Conservation (phyloP, 495 filamentous ascomycete genomes). For the Daldinia vernicosa region DNA sequence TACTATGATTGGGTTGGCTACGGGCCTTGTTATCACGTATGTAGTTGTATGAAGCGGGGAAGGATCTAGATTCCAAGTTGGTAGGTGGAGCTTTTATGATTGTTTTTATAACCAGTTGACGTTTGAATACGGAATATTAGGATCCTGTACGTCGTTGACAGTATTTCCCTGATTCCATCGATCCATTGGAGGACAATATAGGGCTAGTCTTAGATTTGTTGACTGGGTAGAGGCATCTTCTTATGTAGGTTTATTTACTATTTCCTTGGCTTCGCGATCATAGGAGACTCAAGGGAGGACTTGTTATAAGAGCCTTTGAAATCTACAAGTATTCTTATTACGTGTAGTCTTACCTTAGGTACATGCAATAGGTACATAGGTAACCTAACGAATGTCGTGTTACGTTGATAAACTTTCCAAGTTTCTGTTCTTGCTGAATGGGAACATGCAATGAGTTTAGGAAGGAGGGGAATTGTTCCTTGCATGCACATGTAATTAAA, state of each 20-base stretch:
- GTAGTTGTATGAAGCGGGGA: conserved; percentile 29
- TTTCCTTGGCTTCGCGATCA: background rate
- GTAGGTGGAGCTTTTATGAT: conserved; percentile 13
- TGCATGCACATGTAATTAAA: background rate
- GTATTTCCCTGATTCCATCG: background rate
- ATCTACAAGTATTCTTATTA: background rate
- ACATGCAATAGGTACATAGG: background rate
- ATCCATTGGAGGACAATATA: background rate
- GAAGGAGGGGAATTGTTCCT: background rate
- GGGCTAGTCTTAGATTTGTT: background rate
- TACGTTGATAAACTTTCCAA: background rate
- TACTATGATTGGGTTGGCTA: background rate
- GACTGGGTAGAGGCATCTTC: background rate
- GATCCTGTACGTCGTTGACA: background rate
- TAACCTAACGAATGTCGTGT: background rate
- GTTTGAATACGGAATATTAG: background rate
- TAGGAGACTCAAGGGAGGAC: background rate
- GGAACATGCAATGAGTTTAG: background rate
- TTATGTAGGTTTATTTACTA: background rate
- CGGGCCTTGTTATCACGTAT: background rate
- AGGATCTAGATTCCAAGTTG: conserved; percentile 2
- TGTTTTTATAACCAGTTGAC: background rate
- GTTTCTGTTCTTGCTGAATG: background rate
- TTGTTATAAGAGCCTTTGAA: background rate
- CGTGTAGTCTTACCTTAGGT: too few relatives aligned